Percentiles rank a stretch among this genome's conserved stretches.
phyloP scores from a whole-genome alignment of 805 yeast species.

The Saturnispora galanensis region DNA sequence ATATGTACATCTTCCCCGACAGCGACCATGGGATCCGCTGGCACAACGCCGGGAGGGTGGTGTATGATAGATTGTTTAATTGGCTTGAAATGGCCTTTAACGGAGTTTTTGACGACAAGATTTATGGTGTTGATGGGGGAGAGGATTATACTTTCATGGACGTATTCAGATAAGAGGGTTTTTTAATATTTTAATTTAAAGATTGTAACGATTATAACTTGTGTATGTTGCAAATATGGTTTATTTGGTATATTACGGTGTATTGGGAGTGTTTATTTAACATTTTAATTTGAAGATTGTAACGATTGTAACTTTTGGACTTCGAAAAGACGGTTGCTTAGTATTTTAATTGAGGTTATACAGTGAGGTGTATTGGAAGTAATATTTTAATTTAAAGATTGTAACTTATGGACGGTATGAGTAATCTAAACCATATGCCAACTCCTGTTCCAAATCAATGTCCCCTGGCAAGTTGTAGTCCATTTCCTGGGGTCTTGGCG shows the following conservation, averaged over 20 bases:
- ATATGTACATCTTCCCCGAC: conserved; percentile 72
- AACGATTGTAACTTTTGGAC: no score
- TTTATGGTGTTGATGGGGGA: background rate
- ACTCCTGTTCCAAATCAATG: conserved; percentile 50
- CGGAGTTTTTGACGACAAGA: conserved; percentile 32
- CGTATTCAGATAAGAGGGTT: conserved; percentile 14
- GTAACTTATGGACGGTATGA: conserved; percentile 10
- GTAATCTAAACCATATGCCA: conserved; percentile 58
- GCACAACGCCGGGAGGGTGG: conserved; percentile 64
- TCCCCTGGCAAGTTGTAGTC: conserved; percentile 18
- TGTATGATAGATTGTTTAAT: conserved; percentile 52
- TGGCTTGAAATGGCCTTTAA: conserved; percentile 59
- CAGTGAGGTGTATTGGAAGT: no score
- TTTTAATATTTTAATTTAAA: background rate
- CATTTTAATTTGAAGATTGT: no score
- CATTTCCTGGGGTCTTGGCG: conserved; percentile 56
- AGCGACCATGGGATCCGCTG: conserved; percentile 64
- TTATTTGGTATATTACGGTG: no score
- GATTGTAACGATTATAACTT: no score
- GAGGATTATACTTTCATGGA: conserved; percentile 11
- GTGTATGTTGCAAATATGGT: no score
- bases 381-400: no score
- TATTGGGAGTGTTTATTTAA: no score
- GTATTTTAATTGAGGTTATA: no score
- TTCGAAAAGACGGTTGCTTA: no score